These are phyloP conservation scores for Aristolochia californica DNA, from an alignment of 164 flowering plant genomes.

Conservation along the genomic window DNA sequence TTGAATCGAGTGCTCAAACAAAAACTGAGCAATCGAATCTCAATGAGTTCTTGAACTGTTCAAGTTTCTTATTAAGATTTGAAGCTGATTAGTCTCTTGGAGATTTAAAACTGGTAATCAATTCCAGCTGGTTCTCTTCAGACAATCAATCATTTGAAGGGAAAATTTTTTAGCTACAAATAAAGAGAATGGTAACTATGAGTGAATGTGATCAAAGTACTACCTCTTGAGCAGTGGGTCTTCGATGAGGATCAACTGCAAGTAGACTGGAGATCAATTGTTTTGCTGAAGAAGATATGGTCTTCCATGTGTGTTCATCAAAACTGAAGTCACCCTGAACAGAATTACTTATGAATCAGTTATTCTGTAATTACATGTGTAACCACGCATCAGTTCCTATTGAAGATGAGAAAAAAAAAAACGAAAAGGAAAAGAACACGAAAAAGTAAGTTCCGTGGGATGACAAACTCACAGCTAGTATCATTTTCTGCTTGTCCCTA, in stretches of 20 bases:
- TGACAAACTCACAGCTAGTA: slow-evolving; percentile 37
- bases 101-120: no score
- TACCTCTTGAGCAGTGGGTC: slow-evolving; percentile 70
- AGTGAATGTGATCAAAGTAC: not conserved
- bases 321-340: slow-evolving; percentile 58
- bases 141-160: no score
- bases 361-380: no score
- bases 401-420: not conserved
- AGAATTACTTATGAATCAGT: not conserved
- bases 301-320: slow-evolving; percentile 66
- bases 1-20: no score
- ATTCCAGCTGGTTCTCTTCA: no score
- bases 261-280: slow-evolving; percentile 49
- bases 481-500: slow-evolving; percentile 61
- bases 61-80: not conserved
- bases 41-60: not conserved
- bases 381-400: not conserved
- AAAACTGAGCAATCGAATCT: no score
- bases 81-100: no score
- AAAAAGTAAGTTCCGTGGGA: no score
- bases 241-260: slow-evolving; percentile 43
- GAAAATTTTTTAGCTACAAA: no score
- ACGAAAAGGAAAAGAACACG: not conserved
- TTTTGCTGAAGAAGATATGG: slow-evolving; percentile 56
- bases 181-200: no score